Percentiles rank a stretch among this genome's conserved stretches.
Evolutionary conservation across 2,329 filamentous ascomycete genomes (phyloP).

Genomic region (Talaromyces albobiverticillius): DNA sequence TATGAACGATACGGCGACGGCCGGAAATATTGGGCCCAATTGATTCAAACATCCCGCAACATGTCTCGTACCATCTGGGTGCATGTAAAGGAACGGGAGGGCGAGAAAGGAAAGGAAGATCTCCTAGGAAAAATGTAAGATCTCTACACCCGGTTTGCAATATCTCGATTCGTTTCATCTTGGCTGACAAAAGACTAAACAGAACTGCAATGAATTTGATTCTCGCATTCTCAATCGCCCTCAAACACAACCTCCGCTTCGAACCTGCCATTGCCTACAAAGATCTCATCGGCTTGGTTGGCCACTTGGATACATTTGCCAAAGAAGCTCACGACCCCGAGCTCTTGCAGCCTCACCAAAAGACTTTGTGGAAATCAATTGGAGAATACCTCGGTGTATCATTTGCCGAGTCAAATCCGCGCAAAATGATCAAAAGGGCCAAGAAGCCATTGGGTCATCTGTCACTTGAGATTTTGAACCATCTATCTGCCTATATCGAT

Average conservation of each 20-base stretch:
- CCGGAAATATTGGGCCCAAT: constrained; percentile 60
- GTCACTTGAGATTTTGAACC: constrained; percentile 76
- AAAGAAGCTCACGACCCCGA: constrained; percentile 52
- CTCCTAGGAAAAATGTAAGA: constrained; percentile 64
- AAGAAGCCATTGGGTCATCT: constrained; percentile 74
- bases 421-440: constrained; percentile 71
- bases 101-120: constrained; percentile 60
- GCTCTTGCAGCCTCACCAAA: constrained; percentile 35
- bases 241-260: constrained; percentile 81
- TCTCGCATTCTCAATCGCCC: constrained; percentile 69
- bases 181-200: background rate
- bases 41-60: constrained; percentile 56
- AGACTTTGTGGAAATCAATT: constrained; percentile 58
- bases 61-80: constrained; percentile 76
- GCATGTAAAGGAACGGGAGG: constrained; percentile 62
- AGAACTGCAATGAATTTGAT: constrained; percentile 71
- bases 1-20: constrained; percentile 71
- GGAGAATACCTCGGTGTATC: constrained; percentile 74
- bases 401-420: constrained; percentile 74
- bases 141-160: background rate
- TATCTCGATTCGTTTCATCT: too few species aligned
- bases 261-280: constrained; percentile 76
- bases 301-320: constrained; percentile 73
- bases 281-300: constrained; percentile 67
- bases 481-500: constrained; percentile 67